Conservation (phyloP, 1,284 basidiomycete species). For the Marasmius oreades region DNA sequence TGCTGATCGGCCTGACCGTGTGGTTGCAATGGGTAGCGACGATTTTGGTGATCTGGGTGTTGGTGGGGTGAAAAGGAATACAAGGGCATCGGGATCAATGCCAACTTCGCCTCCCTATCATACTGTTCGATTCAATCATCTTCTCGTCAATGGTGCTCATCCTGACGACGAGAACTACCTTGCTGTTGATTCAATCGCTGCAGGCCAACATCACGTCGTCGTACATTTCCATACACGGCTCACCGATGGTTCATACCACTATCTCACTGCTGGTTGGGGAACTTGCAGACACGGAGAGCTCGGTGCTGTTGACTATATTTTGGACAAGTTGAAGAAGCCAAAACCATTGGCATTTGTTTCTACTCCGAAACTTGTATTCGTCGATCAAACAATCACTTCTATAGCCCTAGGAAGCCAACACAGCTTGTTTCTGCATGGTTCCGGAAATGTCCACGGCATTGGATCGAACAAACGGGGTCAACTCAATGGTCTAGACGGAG, state of each 20-base stretch:
- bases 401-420: conserved; percentile 71
- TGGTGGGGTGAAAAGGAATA: conserved; percentile 25
- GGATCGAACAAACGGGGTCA: conserved; percentile 76
- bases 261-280: conserved; percentile 75
- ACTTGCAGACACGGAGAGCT: conserved; percentile 79
- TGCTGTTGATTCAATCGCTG: conserved; percentile 40
- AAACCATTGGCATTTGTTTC: conserved; percentile 27
- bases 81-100: conserved; percentile 1
- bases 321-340: conserved; percentile 16
- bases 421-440: conserved; percentile 50
- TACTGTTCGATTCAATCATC: conserved; percentile 40
- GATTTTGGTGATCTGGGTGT: conserved; percentile 80
- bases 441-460: conserved; percentile 46
- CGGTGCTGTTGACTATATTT: conserved; percentile 29
- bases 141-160: conserved; percentile 25
- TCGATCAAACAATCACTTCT: conserved; percentile 19
- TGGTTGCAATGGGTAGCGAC: conserved; percentile 80
- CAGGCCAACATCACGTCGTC: conserved; percentile 74
- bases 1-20: conserved; percentile 43
- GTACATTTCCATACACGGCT: conserved; percentile 33
- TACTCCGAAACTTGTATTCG: conserved; percentile 31
- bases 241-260: conserved; percentile 20
- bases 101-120: conserved; percentile 28
- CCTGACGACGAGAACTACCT: conserved; percentile 18
- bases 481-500: conserved; percentile 38